These are phyloP conservation scores for Penicillium sp. DNA, from an alignment of 2,329 filamentous ascomycete genomes.

Conservation along the genomic window DNA sequence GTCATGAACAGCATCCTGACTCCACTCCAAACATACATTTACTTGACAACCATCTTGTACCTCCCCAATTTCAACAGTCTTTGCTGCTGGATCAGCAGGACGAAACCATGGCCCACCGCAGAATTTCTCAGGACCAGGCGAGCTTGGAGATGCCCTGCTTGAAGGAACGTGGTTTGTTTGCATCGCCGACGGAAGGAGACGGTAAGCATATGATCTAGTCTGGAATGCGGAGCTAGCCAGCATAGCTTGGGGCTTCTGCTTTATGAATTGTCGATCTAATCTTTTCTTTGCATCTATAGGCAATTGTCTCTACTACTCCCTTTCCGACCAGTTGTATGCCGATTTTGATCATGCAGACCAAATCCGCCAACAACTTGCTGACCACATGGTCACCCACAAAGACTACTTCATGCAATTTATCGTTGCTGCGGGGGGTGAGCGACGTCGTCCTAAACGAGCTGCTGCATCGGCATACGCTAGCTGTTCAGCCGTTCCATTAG, in stretches of 20 bases:
- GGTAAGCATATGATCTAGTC: slow-evolving; percentile 46
- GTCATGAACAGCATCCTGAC: slow-evolving; percentile 16
- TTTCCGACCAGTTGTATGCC: slow-evolving; percentile 62
- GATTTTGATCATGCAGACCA: slow-evolving; percentile 52
- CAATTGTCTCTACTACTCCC: slow-evolving; percentile 64
- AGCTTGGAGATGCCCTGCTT: slow-evolving; percentile 44
- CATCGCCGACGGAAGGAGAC: slow-evolving; percentile 55
- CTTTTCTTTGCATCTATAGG: no score
- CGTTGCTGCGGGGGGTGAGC: slow-evolving; percentile 50
- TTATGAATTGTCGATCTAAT: background rate
- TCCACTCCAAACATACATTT: slow-evolving; percentile 15
- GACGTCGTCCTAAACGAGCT: slow-evolving; percentile 53
- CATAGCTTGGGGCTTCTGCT: slow-evolving; percentile 4
- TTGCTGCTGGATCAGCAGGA: slow-evolving; percentile 16
- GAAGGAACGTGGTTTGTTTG: slow-evolving; percentile 53
- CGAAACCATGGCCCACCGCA: slow-evolving; percentile 7
- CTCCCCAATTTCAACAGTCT: background rate
- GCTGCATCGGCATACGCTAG: slow-evolving; percentile 43
- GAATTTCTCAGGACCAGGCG: slow-evolving; percentile 20
- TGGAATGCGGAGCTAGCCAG: slow-evolving; percentile 3
- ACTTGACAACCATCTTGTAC: slow-evolving; percentile 7
- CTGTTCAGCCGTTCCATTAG: slow-evolving; percentile 39
- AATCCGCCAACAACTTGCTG: slow-evolving; percentile 55
- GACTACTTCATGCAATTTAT: slow-evolving; percentile 62
- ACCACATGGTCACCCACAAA: slow-evolving; percentile 56